Evolutionary conservation across 2,329 filamentous ascomycete genomes (phyloP).

Genomic region (Cryoendolithus antarcticus): DNA sequence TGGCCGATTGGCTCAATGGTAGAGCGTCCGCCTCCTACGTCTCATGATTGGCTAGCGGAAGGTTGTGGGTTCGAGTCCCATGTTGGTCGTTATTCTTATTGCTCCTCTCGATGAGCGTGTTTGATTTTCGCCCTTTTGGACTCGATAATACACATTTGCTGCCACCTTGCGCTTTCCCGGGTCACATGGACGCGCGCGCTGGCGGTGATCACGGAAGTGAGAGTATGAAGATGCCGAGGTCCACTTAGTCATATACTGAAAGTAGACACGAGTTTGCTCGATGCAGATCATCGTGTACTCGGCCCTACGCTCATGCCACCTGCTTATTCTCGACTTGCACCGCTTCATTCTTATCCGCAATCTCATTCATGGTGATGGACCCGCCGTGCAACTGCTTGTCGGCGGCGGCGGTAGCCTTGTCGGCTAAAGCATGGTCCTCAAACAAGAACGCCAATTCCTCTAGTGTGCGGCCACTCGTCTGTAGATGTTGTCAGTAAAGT

Average conservation of each 20-base stretch:
- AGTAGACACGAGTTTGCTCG: too few species aligned
- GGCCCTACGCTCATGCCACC: neutral
- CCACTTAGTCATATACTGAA: too few species aligned
- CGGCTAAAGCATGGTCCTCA: slow-evolving; percentile 18
- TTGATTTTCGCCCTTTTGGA: too few species aligned
- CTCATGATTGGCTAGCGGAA: slow-evolving; percentile 4
- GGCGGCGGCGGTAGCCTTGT: slow-evolving; percentile 1
- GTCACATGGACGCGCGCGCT: too few species aligned
- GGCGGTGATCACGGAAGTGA: too few species aligned
- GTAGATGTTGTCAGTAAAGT: too few species aligned
- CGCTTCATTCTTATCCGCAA: neutral
- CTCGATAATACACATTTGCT: too few species aligned
- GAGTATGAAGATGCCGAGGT: too few species aligned
- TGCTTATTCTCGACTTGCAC: slow-evolving; percentile 3
- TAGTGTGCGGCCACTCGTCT: slow-evolving; percentile 27
- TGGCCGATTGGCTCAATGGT: slow-evolving; percentile 18
- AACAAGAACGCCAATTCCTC: slow-evolving; percentile 34
- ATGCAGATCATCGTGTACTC: too few species aligned
- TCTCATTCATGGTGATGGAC: neutral
- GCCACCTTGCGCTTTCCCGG: too few species aligned
- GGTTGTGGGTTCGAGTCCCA: slow-evolving; percentile 10
- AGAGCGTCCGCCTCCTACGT: slow-evolving; percentile 18
- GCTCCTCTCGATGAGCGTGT: too few species aligned
- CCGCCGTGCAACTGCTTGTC: slow-evolving; percentile 5
- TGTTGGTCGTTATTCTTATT: slow-evolving; percentile 4